A percentile compares a stretch with the other conserved stretches of the same genome.
phyloP scores from a whole-genome alignment of 1,284 basidiomycete species.

The Ceratobasidium sp. region DNA sequence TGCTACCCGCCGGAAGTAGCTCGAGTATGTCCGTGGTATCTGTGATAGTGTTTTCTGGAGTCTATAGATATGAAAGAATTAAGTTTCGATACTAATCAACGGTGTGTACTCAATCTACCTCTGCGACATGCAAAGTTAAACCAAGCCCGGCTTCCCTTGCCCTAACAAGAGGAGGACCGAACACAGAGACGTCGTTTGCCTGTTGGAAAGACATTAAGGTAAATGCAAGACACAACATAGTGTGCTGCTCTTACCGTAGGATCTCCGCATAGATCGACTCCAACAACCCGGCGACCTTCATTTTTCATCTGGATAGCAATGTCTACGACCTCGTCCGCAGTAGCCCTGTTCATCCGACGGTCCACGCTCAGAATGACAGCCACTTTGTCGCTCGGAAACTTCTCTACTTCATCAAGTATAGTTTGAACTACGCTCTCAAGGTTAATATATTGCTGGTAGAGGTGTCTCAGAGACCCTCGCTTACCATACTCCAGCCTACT shows the following conservation, averaged over 20 bases:
- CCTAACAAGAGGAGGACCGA: conserved; percentile 63
- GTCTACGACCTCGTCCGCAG: conserved; percentile 65
- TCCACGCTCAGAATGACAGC: conserved; percentile 79
- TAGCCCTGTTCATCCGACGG: conserved; percentile 65
- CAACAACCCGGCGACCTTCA: conserved; percentile 73
- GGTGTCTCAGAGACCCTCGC: neutral
- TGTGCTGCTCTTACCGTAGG: conserved; percentile 58
- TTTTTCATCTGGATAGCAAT: conserved; percentile 66
- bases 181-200: conserved; percentile 60
- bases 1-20: conserved; percentile 58
- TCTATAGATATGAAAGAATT: conserved; percentile 55
- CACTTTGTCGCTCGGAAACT: conserved; percentile 61
- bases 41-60: conserved; percentile 59
- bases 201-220: neutral
- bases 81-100: neutral
- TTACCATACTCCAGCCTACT: conserved; percentile 44
- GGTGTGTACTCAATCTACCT: conserved; percentile 59
- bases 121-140: conserved; percentile 82
- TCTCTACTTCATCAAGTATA: conserved; percentile 73
- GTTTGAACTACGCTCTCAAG: conserved; percentile 67
- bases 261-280: conserved; percentile 83
- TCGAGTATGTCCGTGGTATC: conserved; percentile 74
- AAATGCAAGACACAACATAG: neutral
- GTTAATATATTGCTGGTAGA: conserved; percentile 58
- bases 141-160: conserved; percentile 70